Base-by-base conservation (phyloP, 2,329 filamentous ascomycete species). In the Xylaria sp. region DNA sequence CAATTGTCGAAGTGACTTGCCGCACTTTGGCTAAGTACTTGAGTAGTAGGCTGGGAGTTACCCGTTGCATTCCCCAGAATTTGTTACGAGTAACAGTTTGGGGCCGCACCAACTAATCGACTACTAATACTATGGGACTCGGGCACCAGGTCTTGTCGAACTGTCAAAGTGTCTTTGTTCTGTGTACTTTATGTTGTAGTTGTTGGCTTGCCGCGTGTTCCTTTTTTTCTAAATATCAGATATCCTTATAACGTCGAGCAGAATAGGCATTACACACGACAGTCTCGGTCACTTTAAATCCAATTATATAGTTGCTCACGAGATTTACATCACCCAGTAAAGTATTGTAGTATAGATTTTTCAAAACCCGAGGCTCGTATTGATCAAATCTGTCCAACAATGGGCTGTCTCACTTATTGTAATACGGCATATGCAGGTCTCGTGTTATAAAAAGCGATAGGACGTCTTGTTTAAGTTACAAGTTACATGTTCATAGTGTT, bases 11-110 rank as follows among this genome's bases (percentile, higher is more conserved):
- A 12, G 28, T n/a, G 34, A 61, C 63, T 28, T 62, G n/a, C 58
- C 50, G 32, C 23, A 23, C 50, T 48, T 61, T 45, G 56, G 57
- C 43, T 58, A 52, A 45, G 63, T 48, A 41, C 41, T 15, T 20
- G 13, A 30, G 28, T 25, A 60, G 45, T 18, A 45, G 23, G 55
- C 23, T 32, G 48, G 55, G 56, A 60, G 34, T 39, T 50, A 60
- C 55, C 57, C 39, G 36, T 34, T 53, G 32, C 32, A 30, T 61
- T 56, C 57, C 58, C 63, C 63, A 55, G 57, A 41, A 61, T 57
- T 41, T 25, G 50, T 56, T 50, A 60, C 52, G 41, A 55, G 48
- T 20, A 55, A 61, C 25, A 34, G 23, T 43, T 50, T 43, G 36
- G 50, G 48, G 60, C 39, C 32, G 48, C 53, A 28, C 48, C 18